These are phyloP conservation scores for Tranzscheliella williamsii DNA, from an alignment of 1,284 basidiomycete species.

Conservation along the genomic window DNA sequence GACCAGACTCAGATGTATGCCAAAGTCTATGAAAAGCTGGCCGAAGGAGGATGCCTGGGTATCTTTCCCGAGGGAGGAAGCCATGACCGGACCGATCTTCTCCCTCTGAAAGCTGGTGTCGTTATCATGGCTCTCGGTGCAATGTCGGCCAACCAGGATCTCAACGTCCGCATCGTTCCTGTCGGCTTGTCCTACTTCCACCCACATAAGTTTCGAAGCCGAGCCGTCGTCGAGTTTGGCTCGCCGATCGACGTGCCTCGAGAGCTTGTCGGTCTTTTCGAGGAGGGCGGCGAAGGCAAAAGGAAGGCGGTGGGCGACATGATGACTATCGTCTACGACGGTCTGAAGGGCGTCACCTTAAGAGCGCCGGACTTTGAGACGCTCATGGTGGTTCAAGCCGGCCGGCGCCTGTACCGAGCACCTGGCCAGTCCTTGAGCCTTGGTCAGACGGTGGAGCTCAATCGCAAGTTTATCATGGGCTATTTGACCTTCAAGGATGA, in stretches of 20 bases:
- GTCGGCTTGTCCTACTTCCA: conserved; percentile 61
- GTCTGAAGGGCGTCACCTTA: conserved; percentile 94
- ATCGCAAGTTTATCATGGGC: conserved; percentile 90
- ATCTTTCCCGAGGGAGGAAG: conserved; percentile 60
- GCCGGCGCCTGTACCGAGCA: conserved; percentile 87
- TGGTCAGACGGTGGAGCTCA: conserved; percentile 95
- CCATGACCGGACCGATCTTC: conserved; percentile 60
- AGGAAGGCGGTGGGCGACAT: conserved; percentile 86
- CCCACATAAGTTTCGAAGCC: conserved; percentile 61
- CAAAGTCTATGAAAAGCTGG: conserved; percentile 85
- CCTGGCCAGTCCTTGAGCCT: conserved; percentile 92
- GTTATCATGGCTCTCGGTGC: conserved; percentile 62
- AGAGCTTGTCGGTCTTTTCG: conserved; percentile 86
- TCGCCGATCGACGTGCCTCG: conserved; percentile 82
- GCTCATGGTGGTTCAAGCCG: conserved; percentile 96
- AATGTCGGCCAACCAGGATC: conserved; percentile 56
- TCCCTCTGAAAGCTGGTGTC: conserved; percentile 60
- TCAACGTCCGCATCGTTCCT: conserved; percentile 59
- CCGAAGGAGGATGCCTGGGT: conserved; percentile 75
- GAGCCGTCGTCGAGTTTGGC: conserved; percentile 91
- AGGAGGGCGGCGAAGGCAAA: conserved; percentile 84
- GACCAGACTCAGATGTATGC: conserved; percentile 95
- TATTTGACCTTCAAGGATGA: conserved; percentile 91
- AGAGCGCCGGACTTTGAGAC: conserved; percentile 97
- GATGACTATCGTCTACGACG: conserved; percentile 89